These are phyloP conservation scores for Calophaca sinica DNA, from an alignment of 306 rosid species.

Conservation along the genomic window DNA sequence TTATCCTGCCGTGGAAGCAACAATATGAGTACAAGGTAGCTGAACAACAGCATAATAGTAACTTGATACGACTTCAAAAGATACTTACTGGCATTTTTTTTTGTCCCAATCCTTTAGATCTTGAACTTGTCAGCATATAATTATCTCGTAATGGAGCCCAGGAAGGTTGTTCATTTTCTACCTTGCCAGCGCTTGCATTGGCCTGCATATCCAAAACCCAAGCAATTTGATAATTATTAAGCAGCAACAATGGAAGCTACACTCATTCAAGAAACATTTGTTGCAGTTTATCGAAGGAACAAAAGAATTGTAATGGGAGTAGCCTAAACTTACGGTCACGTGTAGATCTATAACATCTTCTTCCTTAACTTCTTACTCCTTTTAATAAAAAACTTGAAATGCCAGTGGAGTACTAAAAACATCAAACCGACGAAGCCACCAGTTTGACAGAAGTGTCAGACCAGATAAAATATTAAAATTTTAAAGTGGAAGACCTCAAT, in stretches of 20 bases:
- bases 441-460: no score
- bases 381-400: no score
- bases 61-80: conserved; percentile 43
- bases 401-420: no score
- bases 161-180: conserved; percentile 65
- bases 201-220: conserved; percentile 50
- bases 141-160: no score
- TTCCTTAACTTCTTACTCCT: neutral
- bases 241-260: conserved; percentile 11
- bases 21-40: conserved; percentile 21
- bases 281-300: conserved; percentile 8
- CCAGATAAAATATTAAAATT: no score
- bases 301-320: neutral
- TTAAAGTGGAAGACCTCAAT: no score
- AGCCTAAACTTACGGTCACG: neutral
- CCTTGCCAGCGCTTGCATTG: conserved; percentile 53
- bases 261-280: conserved; percentile 18
- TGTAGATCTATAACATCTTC: conserved; percentile 26
- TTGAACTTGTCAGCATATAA: no score
- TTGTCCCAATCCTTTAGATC: no score
- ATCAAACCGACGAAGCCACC: no score
- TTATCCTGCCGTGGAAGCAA: conserved; percentile 79
- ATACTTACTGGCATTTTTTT: no score
- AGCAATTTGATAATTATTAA: conserved; percentile 16
- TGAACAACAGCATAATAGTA: neutral